A percentile compares a stretch with the other conserved stretches of the same genome.
These are phyloP conservation scores for Fusarium devonianum DNA, from an alignment of 2,329 filamentous ascomycete species.

Conservation along the genomic window DNA sequence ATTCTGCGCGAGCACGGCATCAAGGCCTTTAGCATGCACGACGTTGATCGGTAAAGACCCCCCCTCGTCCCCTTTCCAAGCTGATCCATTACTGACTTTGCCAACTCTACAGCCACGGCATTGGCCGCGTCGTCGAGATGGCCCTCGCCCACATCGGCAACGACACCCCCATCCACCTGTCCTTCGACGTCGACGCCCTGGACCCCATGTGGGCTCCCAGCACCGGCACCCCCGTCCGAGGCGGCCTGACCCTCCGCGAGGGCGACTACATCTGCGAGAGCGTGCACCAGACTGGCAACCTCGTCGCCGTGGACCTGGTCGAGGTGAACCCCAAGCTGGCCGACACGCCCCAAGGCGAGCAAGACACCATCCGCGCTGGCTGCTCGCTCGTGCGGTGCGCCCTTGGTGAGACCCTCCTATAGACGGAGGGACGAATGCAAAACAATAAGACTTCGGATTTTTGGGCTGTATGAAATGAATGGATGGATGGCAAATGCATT, in stretches of 20 bases:
- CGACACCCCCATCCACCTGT: constrained; percentile 96
- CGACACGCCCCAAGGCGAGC: constrained; percentile 69
- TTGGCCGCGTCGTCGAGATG: constrained; percentile 97
- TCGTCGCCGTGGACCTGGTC: constrained; percentile 82
- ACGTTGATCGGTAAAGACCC: constrained; percentile 79
- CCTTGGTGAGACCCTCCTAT: constrained; percentile 89
- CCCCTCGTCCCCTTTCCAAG: neutral
- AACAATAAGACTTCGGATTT: no score
- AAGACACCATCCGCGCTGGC: constrained; percentile 88
- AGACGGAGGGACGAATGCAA: constrained; percentile 18
- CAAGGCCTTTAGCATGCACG: constrained; percentile 98
- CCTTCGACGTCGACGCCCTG: constrained; percentile 95
- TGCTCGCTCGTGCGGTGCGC: constrained; percentile 92
- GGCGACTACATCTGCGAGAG: constrained; percentile 96
- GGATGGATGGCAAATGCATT: constrained; percentile 24
- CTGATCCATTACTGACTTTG: constrained; percentile 11
- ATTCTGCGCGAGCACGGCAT: constrained; percentile 88
- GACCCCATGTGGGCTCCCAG: constrained; percentile 97
- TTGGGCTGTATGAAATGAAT: constrained; percentile 1
- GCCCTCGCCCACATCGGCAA: constrained; percentile 93
- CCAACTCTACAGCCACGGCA: constrained; percentile 72
- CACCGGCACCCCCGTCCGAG: constrained; percentile 93
- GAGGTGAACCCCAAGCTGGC: constrained; percentile 81
- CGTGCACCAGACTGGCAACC: constrained; percentile 79
- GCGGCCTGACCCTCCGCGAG: constrained; percentile 90